A percentile compares a stretch with the other conserved stretches of the same genome.
These are phyloP conservation scores for Hibiscus mutabilis DNA, from an alignment of 345 rosid genomes.

Conservation along the genomic window DNA sequence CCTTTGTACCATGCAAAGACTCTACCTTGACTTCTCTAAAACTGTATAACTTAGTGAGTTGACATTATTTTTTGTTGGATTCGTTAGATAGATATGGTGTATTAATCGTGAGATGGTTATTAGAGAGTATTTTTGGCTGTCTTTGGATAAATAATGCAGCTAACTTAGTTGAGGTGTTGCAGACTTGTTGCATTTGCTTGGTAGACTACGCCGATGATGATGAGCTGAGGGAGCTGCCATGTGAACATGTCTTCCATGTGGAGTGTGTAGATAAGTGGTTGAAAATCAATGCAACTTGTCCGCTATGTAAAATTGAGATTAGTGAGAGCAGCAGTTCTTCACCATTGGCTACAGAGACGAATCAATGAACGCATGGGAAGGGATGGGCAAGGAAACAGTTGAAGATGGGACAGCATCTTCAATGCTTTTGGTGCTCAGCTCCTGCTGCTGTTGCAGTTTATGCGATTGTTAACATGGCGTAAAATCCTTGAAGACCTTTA, in stretches of 20 bases:
- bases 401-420: neutral
- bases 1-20: no score
- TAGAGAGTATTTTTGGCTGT: neutral
- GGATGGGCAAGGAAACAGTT: no score
- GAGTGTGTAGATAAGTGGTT: constrained; percentile 76
- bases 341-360: constrained; percentile 17
- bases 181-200: constrained; percentile 79
- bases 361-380: no score
- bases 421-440: neutral
- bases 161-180: neutral
- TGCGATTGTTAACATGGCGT: neutral
- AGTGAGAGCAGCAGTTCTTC: constrained; percentile 32
- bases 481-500: neutral
- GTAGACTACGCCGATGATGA: constrained; percentile 51
- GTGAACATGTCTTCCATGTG: constrained; percentile 58
- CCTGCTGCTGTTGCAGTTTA: neutral
- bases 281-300: constrained; percentile 70
- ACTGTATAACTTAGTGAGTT: neutral
- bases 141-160: neutral
- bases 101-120: no score
- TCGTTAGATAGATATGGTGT: neutral
- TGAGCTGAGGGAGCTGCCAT: constrained; percentile 60
- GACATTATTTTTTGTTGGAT: neutral
- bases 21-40: no score
- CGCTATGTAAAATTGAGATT: constrained; percentile 63